Conservation (phyloP, 176 grass and related monocot genomes). For the Microstegium vimineum region DNA sequence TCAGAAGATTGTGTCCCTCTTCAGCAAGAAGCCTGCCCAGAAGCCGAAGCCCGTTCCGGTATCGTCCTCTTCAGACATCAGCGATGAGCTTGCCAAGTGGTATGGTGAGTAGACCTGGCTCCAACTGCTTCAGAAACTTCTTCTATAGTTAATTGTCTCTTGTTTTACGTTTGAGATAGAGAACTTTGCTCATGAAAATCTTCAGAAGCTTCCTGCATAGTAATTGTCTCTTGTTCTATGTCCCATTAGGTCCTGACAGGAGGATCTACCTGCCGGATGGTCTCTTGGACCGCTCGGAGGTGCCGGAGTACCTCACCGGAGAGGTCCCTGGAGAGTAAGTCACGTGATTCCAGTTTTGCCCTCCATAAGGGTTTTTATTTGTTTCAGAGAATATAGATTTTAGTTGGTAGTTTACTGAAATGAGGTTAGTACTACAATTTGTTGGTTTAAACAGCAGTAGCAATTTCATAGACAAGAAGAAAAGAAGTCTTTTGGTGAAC, state of each 20-base stretch:
- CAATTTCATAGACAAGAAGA: neutral
- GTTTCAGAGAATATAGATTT: neutral
- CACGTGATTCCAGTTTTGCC: neutral
- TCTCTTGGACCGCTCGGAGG: constrained; percentile 79
- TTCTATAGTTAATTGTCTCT: neutral
- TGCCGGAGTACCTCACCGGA: constrained; percentile 93
- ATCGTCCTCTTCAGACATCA: constrained; percentile 33
- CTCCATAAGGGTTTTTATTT: neutral
- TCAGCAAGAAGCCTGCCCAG: constrained; percentile 51
- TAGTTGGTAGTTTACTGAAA: neutral
- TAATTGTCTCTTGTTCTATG: neutral
- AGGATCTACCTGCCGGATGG: constrained; percentile 89
- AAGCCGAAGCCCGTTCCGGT: constrained; percentile 48
- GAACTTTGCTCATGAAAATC: neutral
- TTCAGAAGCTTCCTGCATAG: neutral
- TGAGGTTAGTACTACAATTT: neutral
- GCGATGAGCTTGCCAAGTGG: constrained; percentile 94
- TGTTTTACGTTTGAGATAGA: neutral
- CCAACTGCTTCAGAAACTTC: neutral
- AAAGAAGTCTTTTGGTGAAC: neutral
- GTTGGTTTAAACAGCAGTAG: neutral
- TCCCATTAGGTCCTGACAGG: constrained; percentile 67
- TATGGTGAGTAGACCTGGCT: constrained; percentile 53
- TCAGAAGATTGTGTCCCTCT: constrained; percentile 73
- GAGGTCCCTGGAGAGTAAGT: constrained; percentile 97